A percentile compares a stretch with the other conserved stretches of the same genome.
Conservation (phyloP, 2,329 filamentous ascomycete genomes). For the Beauveria sp. region DNA sequence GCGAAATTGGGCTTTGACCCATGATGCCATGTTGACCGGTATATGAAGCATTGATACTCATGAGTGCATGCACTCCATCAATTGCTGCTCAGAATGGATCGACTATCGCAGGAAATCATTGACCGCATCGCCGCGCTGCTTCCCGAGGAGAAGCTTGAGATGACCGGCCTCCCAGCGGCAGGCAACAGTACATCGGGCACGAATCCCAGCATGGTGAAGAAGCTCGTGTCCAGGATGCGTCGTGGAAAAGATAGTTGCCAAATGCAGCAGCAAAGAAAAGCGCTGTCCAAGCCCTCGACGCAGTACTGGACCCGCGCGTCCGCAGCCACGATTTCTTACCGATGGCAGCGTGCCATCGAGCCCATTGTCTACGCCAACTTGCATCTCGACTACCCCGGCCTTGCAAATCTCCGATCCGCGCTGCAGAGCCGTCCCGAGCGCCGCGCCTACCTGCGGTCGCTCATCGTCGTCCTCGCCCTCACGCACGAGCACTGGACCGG, state of each 20-base stretch:
- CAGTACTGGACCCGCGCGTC: background rate
- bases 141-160: background rate
- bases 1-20: background rate
- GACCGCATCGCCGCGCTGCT: slow-evolving; percentile 5
- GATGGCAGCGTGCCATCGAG: slow-evolving; percentile 3
- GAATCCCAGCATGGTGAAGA: background rate
- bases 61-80: background rate
- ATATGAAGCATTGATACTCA: too few relatives aligned
- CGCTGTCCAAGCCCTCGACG: background rate
- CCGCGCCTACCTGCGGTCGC: background rate
- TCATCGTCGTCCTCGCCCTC: background rate
- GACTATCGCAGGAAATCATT: slow-evolving; percentile 1
- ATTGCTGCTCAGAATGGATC: background rate
- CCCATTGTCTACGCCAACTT: background rate
- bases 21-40: background rate
- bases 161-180: background rate
- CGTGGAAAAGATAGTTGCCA: background rate
- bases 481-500: background rate
- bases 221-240: background rate
- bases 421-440: background rate
- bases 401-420: background rate
- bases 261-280: background rate
- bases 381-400: background rate
- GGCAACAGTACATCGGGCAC: background rate
- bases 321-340: background rate